A percentile compares a stretch with the other conserved stretches of the same genome.
These are phyloP conservation scores for Paramyrothecium sp. DNA, from an alignment of 2,329 filamentous ascomycete species.

Conservation along the genomic window DNA sequence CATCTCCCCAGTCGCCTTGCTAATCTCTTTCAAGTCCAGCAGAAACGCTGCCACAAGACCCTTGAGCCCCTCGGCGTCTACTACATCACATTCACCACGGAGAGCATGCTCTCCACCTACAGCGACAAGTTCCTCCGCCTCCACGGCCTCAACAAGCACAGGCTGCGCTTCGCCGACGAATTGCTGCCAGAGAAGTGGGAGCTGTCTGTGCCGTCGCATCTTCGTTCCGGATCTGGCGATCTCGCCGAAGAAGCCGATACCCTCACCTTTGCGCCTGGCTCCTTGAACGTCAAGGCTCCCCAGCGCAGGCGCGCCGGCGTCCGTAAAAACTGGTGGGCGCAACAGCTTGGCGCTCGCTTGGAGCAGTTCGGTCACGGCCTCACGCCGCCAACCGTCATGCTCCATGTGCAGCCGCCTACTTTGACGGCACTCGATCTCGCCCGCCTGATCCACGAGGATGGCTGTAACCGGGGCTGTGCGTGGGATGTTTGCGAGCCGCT, in stretches of 20 bases:
- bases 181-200: constrained; percentile 18
- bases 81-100: constrained; percentile 65
- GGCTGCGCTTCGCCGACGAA: constrained; percentile 18
- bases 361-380: constrained; percentile 16
- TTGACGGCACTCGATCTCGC: constrained; percentile 31
- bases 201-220: constrained; percentile 22
- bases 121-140: constrained; percentile 36
- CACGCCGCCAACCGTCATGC: constrained; percentile 25
- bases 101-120: constrained; percentile 60
- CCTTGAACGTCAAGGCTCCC: constrained; percentile 11
- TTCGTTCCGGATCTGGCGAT: constrained; percentile 7
- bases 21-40: constrained; percentile 46
- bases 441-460: constrained; percentile 40
- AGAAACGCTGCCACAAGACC: constrained; percentile 61
- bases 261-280: constrained; percentile 27
- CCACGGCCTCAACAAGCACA: constrained; percentile 26
- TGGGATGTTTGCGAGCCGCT: constrained; percentile 20
- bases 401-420: constrained; percentile 24
- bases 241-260: constrained; percentile 20
- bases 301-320: constrained; percentile 15
- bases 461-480: constrained; percentile 25
- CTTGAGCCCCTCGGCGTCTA: constrained; percentile 65
- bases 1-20: constrained; percentile 6
- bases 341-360: constrained; percentile 18
- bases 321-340: constrained; percentile 20